These are phyloP conservation scores for barrel medic (Medicago truncatula) DNA, from an alignment of 306 rosid species.

Conservation along the genomic window DNA sequence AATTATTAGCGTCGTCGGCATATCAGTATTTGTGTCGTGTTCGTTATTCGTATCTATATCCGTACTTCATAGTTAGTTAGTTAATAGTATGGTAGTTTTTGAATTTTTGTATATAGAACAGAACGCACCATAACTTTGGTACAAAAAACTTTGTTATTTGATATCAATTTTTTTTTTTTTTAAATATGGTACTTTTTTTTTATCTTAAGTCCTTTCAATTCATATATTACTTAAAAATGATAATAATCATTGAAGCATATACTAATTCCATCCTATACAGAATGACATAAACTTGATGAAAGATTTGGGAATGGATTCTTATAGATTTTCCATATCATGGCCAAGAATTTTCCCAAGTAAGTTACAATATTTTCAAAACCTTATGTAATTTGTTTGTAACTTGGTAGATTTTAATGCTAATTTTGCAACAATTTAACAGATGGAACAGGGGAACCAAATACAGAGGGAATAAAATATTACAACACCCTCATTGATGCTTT, in stretches of 20 bases:
- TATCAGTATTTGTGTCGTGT: too few relatives aligned
- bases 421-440: conserved; percentile 52
- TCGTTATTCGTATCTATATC: too few relatives aligned
- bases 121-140: too few relatives aligned
- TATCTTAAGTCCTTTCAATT: neutral
- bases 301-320: conserved; percentile 90
- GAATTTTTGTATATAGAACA: too few relatives aligned
- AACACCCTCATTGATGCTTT: conserved; percentile 80
- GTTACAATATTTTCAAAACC: conserved; percentile 34
- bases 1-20: too few relatives aligned
- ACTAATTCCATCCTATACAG: conserved; percentile 53
- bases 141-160: too few relatives aligned
- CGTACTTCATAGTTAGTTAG: too few relatives aligned
- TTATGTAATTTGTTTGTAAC: neutral
- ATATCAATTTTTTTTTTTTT: too few relatives aligned
- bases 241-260: conserved; percentile 16
- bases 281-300: conserved; percentile 87
- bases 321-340: conserved; percentile 96
- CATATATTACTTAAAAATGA: conserved; percentile 1
- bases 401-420: conserved; percentile 22
- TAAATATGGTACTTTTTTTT: too few relatives aligned
- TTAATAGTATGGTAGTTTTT: too few relatives aligned
- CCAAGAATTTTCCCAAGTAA: conserved; percentile 95
- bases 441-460: conserved; percentile 82
- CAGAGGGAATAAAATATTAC: conserved; percentile 82